phyloP scores from a whole-genome alignment of 805 yeast genomes.

The Metschnikowia peoriensis region DNA sequence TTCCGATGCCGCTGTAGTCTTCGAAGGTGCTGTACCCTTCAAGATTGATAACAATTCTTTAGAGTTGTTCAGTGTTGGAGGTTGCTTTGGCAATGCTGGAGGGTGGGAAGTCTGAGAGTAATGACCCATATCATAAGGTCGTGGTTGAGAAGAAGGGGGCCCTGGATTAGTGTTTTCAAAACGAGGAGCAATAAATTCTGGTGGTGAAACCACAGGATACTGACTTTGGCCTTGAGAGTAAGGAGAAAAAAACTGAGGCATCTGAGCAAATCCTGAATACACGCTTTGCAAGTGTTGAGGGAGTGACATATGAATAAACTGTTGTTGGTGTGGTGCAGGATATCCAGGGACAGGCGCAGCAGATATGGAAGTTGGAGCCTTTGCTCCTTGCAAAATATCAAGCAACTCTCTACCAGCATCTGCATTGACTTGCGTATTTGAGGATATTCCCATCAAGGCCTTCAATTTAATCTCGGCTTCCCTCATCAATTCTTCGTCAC shows the following conservation, averaged over 20 bases:
- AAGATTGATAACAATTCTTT: constrained; percentile 45
- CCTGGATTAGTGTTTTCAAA: constrained; percentile 3
- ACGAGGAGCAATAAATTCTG: constrained; percentile 13
- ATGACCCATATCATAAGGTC: background rate
- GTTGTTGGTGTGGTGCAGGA: constrained; percentile 10
- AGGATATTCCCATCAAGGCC: constrained; percentile 56
- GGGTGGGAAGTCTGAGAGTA: background rate
- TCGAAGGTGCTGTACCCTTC: constrained; percentile 19
- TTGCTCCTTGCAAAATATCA: constrained; percentile 51
- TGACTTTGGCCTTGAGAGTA: constrained; percentile 8
- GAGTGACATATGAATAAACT: constrained; percentile 26
- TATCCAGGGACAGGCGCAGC: constrained; percentile 9
- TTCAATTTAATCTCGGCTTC: constrained; percentile 68
- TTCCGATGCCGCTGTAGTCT: background rate
- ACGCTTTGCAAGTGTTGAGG: constrained; percentile 34
- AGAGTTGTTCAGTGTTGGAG: constrained; percentile 29
- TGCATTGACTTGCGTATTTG: constrained; percentile 24
- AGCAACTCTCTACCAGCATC: constrained; percentile 81
- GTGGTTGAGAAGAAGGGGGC: constrained; percentile 8
- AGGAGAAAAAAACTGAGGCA: constrained; percentile 17
- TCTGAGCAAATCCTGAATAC: constrained; percentile 16
- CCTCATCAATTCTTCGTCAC: constrained; percentile 57
- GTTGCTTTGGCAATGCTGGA: constrained; percentile 1
- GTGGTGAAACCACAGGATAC: constrained; percentile 15
- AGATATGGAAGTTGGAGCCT: constrained; percentile 6